phyloP scores from a whole-genome alignment of 495 filamentous ascomycete species.

The Schizothecium vesticola region DNA sequence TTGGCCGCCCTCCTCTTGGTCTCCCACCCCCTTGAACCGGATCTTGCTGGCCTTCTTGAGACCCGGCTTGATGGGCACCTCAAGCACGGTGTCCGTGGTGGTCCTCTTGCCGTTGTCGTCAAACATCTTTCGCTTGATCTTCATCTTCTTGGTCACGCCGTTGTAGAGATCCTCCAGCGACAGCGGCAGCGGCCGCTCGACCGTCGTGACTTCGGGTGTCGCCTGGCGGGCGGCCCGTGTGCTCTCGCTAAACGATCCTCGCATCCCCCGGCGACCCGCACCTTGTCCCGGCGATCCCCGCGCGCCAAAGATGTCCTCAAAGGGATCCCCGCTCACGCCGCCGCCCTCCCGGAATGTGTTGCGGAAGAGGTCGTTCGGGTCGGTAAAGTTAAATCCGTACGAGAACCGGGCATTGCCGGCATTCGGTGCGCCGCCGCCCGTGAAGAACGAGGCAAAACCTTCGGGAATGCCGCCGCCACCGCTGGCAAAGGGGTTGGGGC shows the following conservation, averaged over 20 bases:
- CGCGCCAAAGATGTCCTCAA: constrained; percentile 5
- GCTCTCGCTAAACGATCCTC: constrained; percentile 43
- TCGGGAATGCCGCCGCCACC: constrained; percentile 35
- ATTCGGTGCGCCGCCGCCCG: constrained; percentile 17
- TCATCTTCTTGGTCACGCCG: constrained; percentile 90
- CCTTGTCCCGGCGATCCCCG: constrained; percentile 21
- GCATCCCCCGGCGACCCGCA: constrained; percentile 31
- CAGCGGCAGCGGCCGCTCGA: constrained; percentile 77
- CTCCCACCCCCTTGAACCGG: constrained; percentile 91
- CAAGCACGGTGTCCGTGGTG: constrained; percentile 80
- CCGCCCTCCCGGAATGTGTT: constrained; percentile 63
- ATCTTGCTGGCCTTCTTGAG: constrained; percentile 96
- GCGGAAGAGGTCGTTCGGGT: constrained; percentile 77
- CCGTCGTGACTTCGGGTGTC: constrained; percentile 82
- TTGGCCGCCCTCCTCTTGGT: constrained; percentile 94
- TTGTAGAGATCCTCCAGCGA: constrained; percentile 81
- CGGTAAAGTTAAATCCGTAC: constrained; percentile 69
- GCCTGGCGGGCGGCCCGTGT: constrained; percentile 43
- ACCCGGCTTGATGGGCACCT: constrained; percentile 91
- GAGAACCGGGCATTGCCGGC: constrained; percentile 54
- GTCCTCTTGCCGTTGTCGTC: constrained; percentile 78
- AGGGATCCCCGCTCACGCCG: constrained; percentile 25
- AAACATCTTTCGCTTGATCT: constrained; percentile 92
- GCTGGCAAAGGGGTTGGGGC: constrained; percentile 46
- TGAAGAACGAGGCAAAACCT: constrained; percentile 26